Percentiles rank a stretch among this genome's conserved stretches.
Conservation (phyloP, 2,329 filamentous ascomycete genomes). For the Bipolaris oryzae region DNA sequence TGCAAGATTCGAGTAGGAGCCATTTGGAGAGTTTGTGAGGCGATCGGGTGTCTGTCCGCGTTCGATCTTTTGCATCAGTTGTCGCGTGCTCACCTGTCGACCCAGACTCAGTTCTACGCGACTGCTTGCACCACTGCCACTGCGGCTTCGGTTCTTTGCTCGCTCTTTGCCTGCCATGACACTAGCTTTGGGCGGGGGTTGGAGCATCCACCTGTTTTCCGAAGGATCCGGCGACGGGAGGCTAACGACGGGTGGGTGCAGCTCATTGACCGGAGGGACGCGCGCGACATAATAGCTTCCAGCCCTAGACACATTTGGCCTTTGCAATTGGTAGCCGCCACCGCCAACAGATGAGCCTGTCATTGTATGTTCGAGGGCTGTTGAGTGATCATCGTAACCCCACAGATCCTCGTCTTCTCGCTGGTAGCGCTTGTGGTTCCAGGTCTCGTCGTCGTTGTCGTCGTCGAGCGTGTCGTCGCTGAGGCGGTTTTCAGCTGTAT, state of each 20-base stretch:
- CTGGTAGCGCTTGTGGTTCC: conserved; percentile 81
- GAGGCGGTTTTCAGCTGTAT: conserved; percentile 29
- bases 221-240: conserved; percentile 71
- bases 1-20: conserved; percentile 40
- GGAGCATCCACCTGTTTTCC: conserved; percentile 88
- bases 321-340: conserved; percentile 21
- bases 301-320: conserved; percentile 40
- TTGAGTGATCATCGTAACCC: conserved; percentile 63
- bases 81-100: conserved; percentile 48
- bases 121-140: conserved; percentile 53
- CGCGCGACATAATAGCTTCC: conserved; percentile 48
- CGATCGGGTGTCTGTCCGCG: conserved; percentile 45
- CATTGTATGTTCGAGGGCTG: conserved; percentile 40
- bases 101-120: conserved; percentile 47
- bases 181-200: conserved; percentile 86
- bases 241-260: conserved; percentile 83
- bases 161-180: conserved; percentile 88
- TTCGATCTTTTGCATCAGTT: conserved; percentile 45
- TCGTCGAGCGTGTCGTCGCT: conserved; percentile 42
- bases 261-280: conserved; percentile 79
- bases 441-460: conserved; percentile 57
- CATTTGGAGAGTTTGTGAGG: conserved; percentile 44
- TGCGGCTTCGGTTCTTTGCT: conserved; percentile 65
- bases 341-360: conserved; percentile 43
- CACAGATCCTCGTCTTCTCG: conserved; percentile 87